Base-by-base conservation (phyloP, 805 yeast species). In the Pichia membranifaciens region DNA sequence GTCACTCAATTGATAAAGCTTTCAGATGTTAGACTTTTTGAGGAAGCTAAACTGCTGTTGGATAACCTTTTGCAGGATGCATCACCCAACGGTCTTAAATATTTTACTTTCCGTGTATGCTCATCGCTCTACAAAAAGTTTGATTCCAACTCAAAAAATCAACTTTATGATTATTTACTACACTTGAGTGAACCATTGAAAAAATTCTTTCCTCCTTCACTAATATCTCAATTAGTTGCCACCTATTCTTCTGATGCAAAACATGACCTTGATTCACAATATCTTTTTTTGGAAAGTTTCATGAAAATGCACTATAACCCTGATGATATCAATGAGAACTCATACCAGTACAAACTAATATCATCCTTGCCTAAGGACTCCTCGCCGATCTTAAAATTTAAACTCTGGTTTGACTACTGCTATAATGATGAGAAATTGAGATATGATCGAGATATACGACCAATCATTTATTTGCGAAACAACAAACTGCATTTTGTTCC, bases 401-500 rank as follows among this genome's bases (percentile, higher is more conserved):
- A 37, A 31, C 20, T 52, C 9, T 52, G 55, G 55, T 50, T 45
- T 43, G 37, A 45, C 20, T 37, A 21, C 34, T 43, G 52, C 29
- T 52, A 41, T 25, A 44, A 46, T 29, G 25, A 43, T 25, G 38
- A 45, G 13, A 18, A 34, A 15, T 23, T 50, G 20, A 43, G 31
- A 6, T 47, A 48, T 45, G 50, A 45, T 29, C 17, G 25, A 22
- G 39, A 41, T 2, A 47, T 49, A 16, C 38, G 33, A 8, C 33
- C 51, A 16, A 41, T 50, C 10, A 39, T 47, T 9, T 33, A 41
- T 29, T 23, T 52, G 10, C 47, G 44, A 38, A 35, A 48, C 17
- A 41, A 42, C 16, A 50, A 43, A 21, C 13, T 52, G 4, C 49
- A 52, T 22, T 36, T 22, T 16, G n/a, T 52, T 13, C 55, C 58